Conservation (phyloP, 768 basidiomycete species). For the Termitomyces heimii region DNA sequence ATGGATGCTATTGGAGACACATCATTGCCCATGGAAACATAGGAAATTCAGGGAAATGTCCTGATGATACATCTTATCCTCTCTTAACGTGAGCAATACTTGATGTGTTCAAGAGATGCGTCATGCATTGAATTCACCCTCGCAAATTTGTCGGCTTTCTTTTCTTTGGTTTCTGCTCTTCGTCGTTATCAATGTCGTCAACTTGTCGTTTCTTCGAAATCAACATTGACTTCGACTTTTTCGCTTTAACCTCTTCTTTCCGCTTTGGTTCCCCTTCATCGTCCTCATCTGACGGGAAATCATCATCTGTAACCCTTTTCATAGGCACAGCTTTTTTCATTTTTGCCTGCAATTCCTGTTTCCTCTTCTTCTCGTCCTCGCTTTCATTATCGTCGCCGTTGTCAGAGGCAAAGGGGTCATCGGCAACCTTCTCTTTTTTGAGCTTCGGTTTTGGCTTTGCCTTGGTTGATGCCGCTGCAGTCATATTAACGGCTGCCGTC, state of each 20-base stretch:
- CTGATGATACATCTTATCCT: neutral
- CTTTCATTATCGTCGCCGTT: conserved; percentile 24
- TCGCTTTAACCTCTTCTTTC: conserved; percentile 1
- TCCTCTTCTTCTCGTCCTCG: conserved; percentile 15
- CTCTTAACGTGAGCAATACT: neutral
- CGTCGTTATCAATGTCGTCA: conserved; percentile 13
- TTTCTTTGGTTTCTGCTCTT: conserved; percentile 30
- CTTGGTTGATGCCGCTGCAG: conserved; percentile 20
- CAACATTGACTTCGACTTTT: neutral
- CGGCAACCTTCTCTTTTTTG: conserved; percentile 40
- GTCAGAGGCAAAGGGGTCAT: conserved; percentile 60
- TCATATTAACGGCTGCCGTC: neutral
- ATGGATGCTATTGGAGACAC: too few species aligned
- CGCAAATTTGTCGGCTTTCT: conserved; percentile 13
- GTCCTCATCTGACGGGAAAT: conserved; percentile 24
- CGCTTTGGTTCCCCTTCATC: conserved; percentile 12
- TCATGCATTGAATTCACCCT: neutral
- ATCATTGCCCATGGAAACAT: too few species aligned
- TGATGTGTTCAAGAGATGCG: neutral
- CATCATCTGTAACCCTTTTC: conserved; percentile 41
- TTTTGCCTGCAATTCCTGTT: neutral
- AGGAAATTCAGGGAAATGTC: neutral
- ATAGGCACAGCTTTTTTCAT: conserved; percentile 37
- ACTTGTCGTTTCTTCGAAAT: conserved; percentile 16
- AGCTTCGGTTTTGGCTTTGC: conserved; percentile 38